Base-by-base conservation (phyloP, 306 rosid species). In the Lathyrus tuberosus region DNA sequence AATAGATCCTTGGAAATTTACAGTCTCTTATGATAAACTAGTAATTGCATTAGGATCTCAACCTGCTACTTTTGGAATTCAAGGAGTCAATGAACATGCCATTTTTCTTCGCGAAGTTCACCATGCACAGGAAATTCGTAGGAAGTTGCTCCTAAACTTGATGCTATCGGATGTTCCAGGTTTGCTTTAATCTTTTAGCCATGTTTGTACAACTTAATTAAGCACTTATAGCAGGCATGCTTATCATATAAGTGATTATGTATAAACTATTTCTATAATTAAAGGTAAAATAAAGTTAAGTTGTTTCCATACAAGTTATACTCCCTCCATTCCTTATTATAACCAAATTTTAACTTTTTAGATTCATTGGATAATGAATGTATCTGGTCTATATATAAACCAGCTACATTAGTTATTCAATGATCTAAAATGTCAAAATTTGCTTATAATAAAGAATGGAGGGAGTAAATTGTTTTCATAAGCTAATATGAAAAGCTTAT, bases 61-160 rank as follows among this genome's bases (percentile, higher is more conserved):
- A 35, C 88, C 97, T 30, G 52, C 85, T 7, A 94, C 99, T 76
- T 94, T 94, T 77, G 99, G 99, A 76, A 94, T 94, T 76, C 85
- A 40, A 4, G 96, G 99, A 28, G 99, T 94, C 71, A 67, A 81
- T 54, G 96, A 89, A 52, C 92, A 89, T 61, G 99, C 97, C 1
- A 83, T 82, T 77, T 94, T 94, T 80, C 97, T 94, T 63, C 96
- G 96, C 5, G 97, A 94, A 85, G 97, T 94, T 65, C 40, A 86
- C 59, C 97, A 94, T 71, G 99, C 99, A 35, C 99, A 94, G 78
- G 97, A 91, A 86, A 89, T 94, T 72, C 99, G 99, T 35, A 73
- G 99, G 81, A 91, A 89, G 88, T 70, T 94, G 83, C 95, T 94
- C 28, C 73, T 89, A 7, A 94, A 94, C 81, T 76, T 94, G 79